These are phyloP conservation scores for Neodidymelliopsis sp. DNA, from an alignment of 2,329 filamentous ascomycete species.

Conservation along the genomic window DNA sequence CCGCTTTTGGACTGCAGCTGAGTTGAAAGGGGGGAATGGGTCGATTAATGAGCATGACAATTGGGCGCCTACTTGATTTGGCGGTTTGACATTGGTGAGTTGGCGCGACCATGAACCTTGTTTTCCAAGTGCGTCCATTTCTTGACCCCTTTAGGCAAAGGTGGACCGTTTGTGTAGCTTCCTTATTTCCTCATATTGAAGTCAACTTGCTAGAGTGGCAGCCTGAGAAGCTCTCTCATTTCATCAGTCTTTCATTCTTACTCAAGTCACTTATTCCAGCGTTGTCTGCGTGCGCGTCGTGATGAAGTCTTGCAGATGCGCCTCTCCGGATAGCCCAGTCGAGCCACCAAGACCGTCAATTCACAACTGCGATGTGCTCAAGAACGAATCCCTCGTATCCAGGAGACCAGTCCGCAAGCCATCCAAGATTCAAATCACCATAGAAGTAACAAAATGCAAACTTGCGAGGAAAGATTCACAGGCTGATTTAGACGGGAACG, in stretches of 20 bases:
- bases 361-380: slow-evolving; percentile 23
- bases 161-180: slow-evolving; percentile 17
- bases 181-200: slow-evolving; percentile 14
- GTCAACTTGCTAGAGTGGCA: background rate
- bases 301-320: slow-evolving; percentile 31
- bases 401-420: slow-evolving; percentile 25
- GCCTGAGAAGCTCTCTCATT: background rate
- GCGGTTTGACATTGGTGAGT: slow-evolving; percentile 20
- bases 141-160: slow-evolving; percentile 11
- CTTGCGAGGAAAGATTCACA: slow-evolving; percentile 32
- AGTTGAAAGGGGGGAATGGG: slow-evolving; percentile 16
- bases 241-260: background rate
- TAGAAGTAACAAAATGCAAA: slow-evolving; percentile 43
- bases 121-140: slow-evolving; percentile 18
- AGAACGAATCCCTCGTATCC: slow-evolving; percentile 15
- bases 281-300: slow-evolving; percentile 3
- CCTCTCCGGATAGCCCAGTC: slow-evolving; percentile 22
- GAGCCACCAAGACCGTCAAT: slow-evolving; percentile 26
- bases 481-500: slow-evolving; percentile 8
- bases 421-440: slow-evolving; percentile 39
- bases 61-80: slow-evolving; percentile 11
- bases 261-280: background rate
- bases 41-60: background rate
- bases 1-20: slow-evolving; percentile 15
- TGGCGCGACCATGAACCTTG: slow-evolving; percentile 11